Base-by-base conservation (phyloP, 306 rosid species). In the Cajanus cajan region DNA sequence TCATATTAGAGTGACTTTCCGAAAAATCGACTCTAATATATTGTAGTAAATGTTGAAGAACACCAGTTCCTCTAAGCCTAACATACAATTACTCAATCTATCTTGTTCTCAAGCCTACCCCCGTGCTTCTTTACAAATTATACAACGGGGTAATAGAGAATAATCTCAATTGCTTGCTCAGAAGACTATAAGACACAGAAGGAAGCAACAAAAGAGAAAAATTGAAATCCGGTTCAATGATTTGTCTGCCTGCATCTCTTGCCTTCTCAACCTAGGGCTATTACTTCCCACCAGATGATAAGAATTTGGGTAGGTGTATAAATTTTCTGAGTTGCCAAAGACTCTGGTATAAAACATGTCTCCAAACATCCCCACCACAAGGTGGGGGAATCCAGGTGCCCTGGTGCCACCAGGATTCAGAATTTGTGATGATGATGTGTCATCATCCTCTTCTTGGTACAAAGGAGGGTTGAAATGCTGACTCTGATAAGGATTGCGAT, bases 181-280 rank as follows among this genome's bases (percentile, higher is more conserved):
- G 82, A 95, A 95, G 68, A 95, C 89, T 0, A 95, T 18, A 21
- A 95, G 92, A 84, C 97, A 95, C 31, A 95, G 85, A 71, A 95
- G 72, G 66, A 88, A 82, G 80, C 97, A 95, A 73, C 97, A 95
- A 22, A 95, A 78, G 8, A 95, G 90, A 83, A 95, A 95, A 37
- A 93, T 58, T 0, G 97, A 93, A 55, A 95, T 79, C 84, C 99
- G 91, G 76, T 87, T 91, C 64, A 95, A 81, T 12, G 99, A 95
- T 77, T 91, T 95, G 33, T 90, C 87, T 55, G 86, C 94, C 84
- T 87, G 94, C 87, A 93, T 87, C 85, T 93, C 97, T n/a, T 84
- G 98, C 82, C 97, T 90, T 83, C 98, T 91, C 87, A 90, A 47
- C 79, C 97, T 86, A 4, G 90, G 79, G 62, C 83, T 85, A 44